Base-by-base conservation (phyloP, 2,329 filamentous ascomycete genomes). In the Ilyonectria destructans region DNA sequence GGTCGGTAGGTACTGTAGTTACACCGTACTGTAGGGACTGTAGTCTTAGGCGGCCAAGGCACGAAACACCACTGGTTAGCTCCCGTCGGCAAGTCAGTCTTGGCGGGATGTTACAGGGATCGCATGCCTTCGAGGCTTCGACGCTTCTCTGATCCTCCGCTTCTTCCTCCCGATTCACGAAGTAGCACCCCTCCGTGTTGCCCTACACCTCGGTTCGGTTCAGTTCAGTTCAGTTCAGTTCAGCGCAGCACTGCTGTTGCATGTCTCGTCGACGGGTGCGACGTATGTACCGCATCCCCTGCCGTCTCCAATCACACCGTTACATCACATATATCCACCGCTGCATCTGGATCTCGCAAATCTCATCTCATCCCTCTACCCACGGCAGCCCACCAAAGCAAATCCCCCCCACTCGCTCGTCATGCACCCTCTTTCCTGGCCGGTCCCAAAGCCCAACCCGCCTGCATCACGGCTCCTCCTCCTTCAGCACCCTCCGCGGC, bases 331-430 rank as follows among this genome's bases (percentile, higher is more conserved):
- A 12, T 43, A 45, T 5, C 35, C 23, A 58, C 35, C 46, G 19
- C 21, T 62, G 13, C 58, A 58, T 52, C 58, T 60, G 45, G 54
- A 66, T 66, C 58, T 58, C 55, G 49, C 49, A 49, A 37, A 58
- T 60, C 58, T 60, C 56, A 56, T 57, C 58, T 61, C 49, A 40
- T 56, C 63, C 23, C 58, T 33, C 33, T 15, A 31, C 2, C 31
- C 21, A 48, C 59, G 17, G 45, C 40, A 40, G 21, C 17, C 37
- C 51, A 46, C 19, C 49, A n/a, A 26, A 26, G 26, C 23, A 59
- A 8, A 21, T 23, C 10, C 35, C 33, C 48, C 40, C 40, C 59
- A 31, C 51, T 26, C 12, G 51, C 26, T 21, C 33, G 10, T 13
- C 31, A 43, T 40, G 40, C 23, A 52, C 19, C 17, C 17, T 54